Evolutionary conservation across 2,329 filamentous ascomycete species (phyloP).

Genomic region (Neoarthrinium moseri): DNA sequence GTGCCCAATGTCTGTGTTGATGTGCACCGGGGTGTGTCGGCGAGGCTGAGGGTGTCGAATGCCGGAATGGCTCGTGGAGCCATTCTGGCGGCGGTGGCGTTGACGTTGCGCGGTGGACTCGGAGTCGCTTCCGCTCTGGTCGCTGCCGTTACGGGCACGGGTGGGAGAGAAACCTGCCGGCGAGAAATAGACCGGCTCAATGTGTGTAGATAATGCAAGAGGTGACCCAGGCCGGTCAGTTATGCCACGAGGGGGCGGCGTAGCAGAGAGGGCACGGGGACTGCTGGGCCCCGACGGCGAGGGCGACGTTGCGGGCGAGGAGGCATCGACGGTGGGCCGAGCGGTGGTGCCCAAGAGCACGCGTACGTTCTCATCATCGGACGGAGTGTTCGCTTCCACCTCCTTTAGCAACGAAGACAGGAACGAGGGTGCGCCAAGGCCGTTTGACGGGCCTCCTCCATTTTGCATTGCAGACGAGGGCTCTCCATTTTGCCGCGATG

Average conservation of each 20-base stretch:
- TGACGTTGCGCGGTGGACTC: conserved; percentile 36
- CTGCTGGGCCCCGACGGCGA: conserved; percentile 64
- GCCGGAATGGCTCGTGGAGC: conserved; percentile 37
- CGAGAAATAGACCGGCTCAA: conserved; percentile 68
- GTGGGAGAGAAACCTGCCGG: conserved; percentile 72
- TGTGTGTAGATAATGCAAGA: conserved; percentile 66
- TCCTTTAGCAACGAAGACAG: conserved; percentile 85
- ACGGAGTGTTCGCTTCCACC: conserved; percentile 66
- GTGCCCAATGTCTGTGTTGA: conserved; percentile 24
- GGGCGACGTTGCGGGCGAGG: conserved; percentile 68
- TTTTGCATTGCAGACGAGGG: conserved; percentile 8
- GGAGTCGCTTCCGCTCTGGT: conserved; percentile 40
- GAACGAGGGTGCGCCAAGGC: conserved; percentile 64
- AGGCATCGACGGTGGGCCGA: conserved; percentile 33
- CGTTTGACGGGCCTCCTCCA: conserved; percentile 21
- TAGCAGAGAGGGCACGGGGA: conserved; percentile 64
- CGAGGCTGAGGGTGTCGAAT: conserved; percentile 52
- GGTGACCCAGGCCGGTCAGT: conserved; percentile 64
- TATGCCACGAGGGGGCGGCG: conserved; percentile 65
- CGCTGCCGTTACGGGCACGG: conserved; percentile 35
- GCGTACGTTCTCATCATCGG: conserved; percentile 55
- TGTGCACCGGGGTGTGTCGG: conserved; percentile 40
- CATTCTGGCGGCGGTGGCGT: conserved; percentile 24
- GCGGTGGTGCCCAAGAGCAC: conserved; percentile 33
- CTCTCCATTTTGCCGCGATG: conserved; percentile 24